These are phyloP conservation scores for Elsinoe ampelina DNA, from an alignment of 2,329 filamentous ascomycete genomes.

Conservation along the genomic window DNA sequence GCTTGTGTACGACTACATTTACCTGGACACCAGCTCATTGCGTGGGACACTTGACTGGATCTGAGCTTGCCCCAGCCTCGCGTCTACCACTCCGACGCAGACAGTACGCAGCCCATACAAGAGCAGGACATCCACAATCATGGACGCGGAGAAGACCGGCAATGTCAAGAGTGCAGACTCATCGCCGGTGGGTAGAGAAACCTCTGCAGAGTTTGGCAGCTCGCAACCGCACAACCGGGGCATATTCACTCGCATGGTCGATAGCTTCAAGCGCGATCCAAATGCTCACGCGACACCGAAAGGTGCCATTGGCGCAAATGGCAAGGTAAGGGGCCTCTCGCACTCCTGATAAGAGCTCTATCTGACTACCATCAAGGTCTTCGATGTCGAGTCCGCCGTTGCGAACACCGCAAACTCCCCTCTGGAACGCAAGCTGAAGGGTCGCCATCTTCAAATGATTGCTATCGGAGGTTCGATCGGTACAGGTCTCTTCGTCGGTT, in stretches of 20 bases:
- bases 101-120: neutral
- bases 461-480: constrained; percentile 82
- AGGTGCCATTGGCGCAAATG: constrained; percentile 41
- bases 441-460: constrained; percentile 91
- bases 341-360: neutral
- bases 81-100: no score
- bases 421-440: constrained; percentile 65
- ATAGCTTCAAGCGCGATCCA: constrained; percentile 57
- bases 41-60: neutral
- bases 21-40: neutral
- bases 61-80: neutral
- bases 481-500: constrained; percentile 29
- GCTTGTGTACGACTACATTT: neutral
- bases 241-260: constrained; percentile 35
- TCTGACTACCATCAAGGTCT: constrained; percentile 28
- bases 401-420: constrained; percentile 62
- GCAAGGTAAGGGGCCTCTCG: constrained; percentile 25
- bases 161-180: constrained; percentile 11
- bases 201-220: neutral
- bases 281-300: constrained; percentile 42
- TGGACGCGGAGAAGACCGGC: constrained; percentile 11
- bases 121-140: neutral
- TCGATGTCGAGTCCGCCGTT: constrained; percentile 54
- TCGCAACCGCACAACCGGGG: neutral
- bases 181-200: neutral